Base-by-base conservation (phyloP, 2,329 filamentous ascomycete species). In the Diplocarpon rosae region DNA sequence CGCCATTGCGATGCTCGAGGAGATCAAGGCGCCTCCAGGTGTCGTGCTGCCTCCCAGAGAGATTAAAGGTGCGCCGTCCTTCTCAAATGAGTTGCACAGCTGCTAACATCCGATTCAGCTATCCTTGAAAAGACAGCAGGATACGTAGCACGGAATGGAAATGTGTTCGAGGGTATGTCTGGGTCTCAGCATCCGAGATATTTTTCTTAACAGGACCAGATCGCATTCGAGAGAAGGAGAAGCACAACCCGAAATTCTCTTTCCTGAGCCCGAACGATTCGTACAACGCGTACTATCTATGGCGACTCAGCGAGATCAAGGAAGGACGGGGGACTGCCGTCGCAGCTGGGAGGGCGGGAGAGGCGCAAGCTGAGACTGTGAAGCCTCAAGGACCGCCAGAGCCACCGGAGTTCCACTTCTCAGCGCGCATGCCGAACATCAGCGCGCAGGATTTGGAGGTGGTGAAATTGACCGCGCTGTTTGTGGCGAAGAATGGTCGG, bases 401-500 rank as follows among this genome's bases (percentile, higher is more conserved):
- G 59, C 92, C 92, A 13, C 76, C 84, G 46, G 83, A 89, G 57
- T 96, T 93, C 60, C 78, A 85, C 55, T 98, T 95, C 68, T 95
- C 87, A 45, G 89, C 92, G 56, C 84, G 89, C 62, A 95, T 96
- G 86, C 92, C 92, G 46, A 90, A 89, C 55, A 95, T 98, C 67
- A 95, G 83, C 66, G 87, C 93, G 52, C 85, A 94, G 65, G 92
- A 98, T 71, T 69, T 96, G 51, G 78, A 82, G 55, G 71, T 81
- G 39, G 71, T 83, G 45, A 72, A 76, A 45, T 66, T 95, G 59
- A 95, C 90, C 30, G 92, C 92, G 15, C 71, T 94, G 20, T 95
- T 92, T 65, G 87, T 90, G 39, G 92, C 92, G 42, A 89, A 90
- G 66, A 90, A 94, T 59, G 92, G 92, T 12, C 81, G 89, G 49